These are phyloP conservation scores for Kwoniella dendrophila DNA, from an alignment of 768 basidiomycete genomes.

Conservation along the genomic window DNA sequence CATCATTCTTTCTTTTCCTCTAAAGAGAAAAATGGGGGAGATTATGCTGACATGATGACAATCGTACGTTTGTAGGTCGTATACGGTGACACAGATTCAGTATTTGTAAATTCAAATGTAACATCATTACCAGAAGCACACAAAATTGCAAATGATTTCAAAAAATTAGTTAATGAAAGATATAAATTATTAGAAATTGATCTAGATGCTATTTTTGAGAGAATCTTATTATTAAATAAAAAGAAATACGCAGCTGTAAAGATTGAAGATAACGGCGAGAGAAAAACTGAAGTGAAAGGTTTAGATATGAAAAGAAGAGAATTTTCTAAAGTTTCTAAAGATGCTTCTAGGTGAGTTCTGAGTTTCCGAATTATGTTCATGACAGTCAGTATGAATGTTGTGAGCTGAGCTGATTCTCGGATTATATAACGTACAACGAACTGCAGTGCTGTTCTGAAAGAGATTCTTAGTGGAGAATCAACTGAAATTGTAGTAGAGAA, in stretches of 20 bases:
- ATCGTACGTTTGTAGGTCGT: conserved; percentile 68
- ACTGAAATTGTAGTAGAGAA: conserved; percentile 85
- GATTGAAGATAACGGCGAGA: conserved; percentile 74
- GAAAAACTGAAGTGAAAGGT: conserved; percentile 88
- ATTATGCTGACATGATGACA: conserved; percentile 22
- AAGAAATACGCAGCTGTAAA: conserved; percentile 99
- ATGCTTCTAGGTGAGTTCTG: conserved; percentile 77
- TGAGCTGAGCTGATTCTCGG: neutral
- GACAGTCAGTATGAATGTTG: neutral
- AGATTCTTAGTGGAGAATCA: conserved; percentile 85
- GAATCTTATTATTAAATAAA: conserved; percentile 90
- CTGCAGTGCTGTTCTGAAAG: conserved; percentile 79
- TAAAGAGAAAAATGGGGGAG: neutral
- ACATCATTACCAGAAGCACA: conserved; percentile 84
- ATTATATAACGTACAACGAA: neutral
- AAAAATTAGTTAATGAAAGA: conserved; percentile 92
- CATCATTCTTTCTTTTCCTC: neutral
- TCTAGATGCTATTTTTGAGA: conserved; percentile 88
- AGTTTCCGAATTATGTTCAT: neutral
- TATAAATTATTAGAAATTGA: conserved; percentile 97
- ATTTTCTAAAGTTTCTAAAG: conserved; percentile 88
- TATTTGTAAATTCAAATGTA: conserved; percentile 95
- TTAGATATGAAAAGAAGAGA: conserved; percentile 99
- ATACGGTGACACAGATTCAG: conserved; percentile 98
- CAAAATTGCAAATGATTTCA: conserved; percentile 87